A percentile compares a stretch with the other conserved stretches of the same genome.
Conservation (phyloP, 257 asterid species). For the Scutellaria baicalensis region DNA sequence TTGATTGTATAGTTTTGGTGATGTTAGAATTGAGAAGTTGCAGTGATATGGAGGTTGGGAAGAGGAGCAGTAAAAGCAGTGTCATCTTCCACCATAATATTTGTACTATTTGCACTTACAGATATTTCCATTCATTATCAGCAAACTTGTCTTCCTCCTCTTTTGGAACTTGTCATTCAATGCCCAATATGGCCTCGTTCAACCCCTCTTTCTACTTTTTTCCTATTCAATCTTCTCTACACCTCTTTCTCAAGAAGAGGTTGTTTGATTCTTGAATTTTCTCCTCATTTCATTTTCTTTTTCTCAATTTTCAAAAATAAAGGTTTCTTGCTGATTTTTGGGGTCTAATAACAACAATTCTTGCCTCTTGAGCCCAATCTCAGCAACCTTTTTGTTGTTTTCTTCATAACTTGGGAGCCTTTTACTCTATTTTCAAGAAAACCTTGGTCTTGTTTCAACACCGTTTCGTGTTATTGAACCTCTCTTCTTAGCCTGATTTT, state of each 20-base stretch:
- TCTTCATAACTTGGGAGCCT: slow-evolving; percentile 18
- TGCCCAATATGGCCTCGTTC: slow-evolving; percentile 34
- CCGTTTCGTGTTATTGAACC: not conserved
- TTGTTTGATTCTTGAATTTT: slow-evolving; percentile 26
- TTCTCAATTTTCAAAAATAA: not conserved
- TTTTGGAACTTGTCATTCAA: slow-evolving; percentile 35
- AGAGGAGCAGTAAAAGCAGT: slow-evolving; percentile 17
- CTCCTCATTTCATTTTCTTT: not conserved
- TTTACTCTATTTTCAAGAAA: slow-evolving; percentile 23
- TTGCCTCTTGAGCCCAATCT: slow-evolving; percentile 18
- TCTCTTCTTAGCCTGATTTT: not conserved
- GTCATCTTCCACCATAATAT: slow-evolving; percentile 44
- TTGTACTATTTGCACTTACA: slow-evolving; percentile 23
- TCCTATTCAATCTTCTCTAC: slow-evolving; percentile 26
- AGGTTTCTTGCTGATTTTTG: slow-evolving; percentile 7
- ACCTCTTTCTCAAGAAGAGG: slow-evolving; percentile 20
- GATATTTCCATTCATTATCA: slow-evolving; percentile 31
- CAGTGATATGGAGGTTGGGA: slow-evolving; percentile 21
- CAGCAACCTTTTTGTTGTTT: slow-evolving; percentile 35
- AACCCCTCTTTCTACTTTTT: slow-evolving; percentile 19
- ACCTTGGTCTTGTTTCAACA: slow-evolving; percentile 3
- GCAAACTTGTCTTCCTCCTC: slow-evolving; percentile 42
- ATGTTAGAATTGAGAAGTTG: slow-evolving; percentile 10
- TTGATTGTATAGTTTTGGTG: slow-evolving; percentile 7
- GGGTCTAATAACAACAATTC: slow-evolving; percentile 18